phyloP scores from a whole-genome alignment of 192 early-diverging fungal genomes.

The Phlyctochytrium arcticum region DNA sequence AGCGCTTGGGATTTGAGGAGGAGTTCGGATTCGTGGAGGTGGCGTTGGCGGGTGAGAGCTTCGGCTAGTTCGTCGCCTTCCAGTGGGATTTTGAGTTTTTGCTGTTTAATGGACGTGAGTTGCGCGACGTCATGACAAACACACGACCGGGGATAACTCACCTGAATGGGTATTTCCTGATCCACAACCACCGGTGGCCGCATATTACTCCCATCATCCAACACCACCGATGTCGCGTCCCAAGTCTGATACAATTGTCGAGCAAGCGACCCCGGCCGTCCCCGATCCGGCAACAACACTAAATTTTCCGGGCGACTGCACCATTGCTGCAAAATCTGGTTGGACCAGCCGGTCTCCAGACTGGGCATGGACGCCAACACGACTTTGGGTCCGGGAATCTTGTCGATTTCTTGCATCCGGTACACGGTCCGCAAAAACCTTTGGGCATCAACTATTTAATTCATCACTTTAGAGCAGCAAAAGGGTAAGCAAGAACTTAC shows the following conservation, averaged over 20 bases:
- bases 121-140: not conserved
- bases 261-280: constrained; percentile 64
- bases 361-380: constrained; percentile 78
- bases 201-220: constrained; percentile 30
- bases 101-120: constrained; percentile 9
- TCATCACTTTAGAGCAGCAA: not conserved
- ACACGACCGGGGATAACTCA: not conserved
- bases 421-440: constrained; percentile 46
- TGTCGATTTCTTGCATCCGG: constrained; percentile 62
- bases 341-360: constrained; percentile 77
- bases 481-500: constrained; percentile 37
- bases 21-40: constrained; percentile 66
- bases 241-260: constrained; percentile 65
- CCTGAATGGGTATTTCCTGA: constrained; percentile 24
- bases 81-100: constrained; percentile 65
- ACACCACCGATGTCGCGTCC: constrained; percentile 26
- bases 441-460: not conserved
- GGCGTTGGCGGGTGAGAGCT: constrained; percentile 59
- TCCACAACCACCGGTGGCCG: constrained; percentile 21
- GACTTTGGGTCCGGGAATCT: constrained; percentile 71
- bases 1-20: constrained; percentile 47
- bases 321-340: constrained; percentile 77
- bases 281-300: constrained; percentile 76
- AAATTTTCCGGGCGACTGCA: constrained; percentile 50
- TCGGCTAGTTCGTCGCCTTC: constrained; percentile 80